Base-by-base conservation (phyloP, 495 filamentous ascomycete genomes). In the Hypomontagnella monticulosa region DNA sequence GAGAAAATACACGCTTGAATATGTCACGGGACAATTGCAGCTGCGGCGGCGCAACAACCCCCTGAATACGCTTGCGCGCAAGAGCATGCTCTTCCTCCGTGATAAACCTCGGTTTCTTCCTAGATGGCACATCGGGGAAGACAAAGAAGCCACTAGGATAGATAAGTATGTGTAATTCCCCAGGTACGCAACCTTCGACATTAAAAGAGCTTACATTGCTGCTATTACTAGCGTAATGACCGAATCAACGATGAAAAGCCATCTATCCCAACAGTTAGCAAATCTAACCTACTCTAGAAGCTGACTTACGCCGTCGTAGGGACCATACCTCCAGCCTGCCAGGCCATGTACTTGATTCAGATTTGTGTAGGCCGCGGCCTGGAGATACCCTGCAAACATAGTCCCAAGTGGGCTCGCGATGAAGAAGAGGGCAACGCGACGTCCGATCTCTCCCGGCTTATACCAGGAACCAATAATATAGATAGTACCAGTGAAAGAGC, bases 161-260 rank as follows among this genome's bases (percentile, higher is more conserved):
- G 9, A n/a, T 50, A 18, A 63, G 12, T 33, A 53, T 12, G 34
- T 14, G 10, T 9, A 15, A 15, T 34, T 43, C 15, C 1, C 2
- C 4, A 10, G n/a, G n/a, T n/a, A 14, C 4, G 12, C 12, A 4
- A 16, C 4, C 16, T 23, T 6, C 30, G 23, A 9, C 11, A 20
- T 2, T 27, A 16, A 0, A 16, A 41, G 2, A 43, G 58, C 63
- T 67, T 54, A 63, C 66, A 73, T 75, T 14, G 77, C 57, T 34
- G 78, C 78, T 34, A 80, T 78, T 5, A 75, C 79, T 2, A 83
- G 66, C 16, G 78, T 78, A 36, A 82, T 80, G 14, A 77, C 41
- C 3, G 72, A 70, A 57, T 79, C 75, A 27, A 70, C 63, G 32
- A 70, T 63, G 15, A 84, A 85, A 4, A 85, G 72, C 83, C 83